phyloP scores from a whole-genome alignment of 768 basidiomycete species.

The button mushroom (Agaricus bisporus) region DNA sequence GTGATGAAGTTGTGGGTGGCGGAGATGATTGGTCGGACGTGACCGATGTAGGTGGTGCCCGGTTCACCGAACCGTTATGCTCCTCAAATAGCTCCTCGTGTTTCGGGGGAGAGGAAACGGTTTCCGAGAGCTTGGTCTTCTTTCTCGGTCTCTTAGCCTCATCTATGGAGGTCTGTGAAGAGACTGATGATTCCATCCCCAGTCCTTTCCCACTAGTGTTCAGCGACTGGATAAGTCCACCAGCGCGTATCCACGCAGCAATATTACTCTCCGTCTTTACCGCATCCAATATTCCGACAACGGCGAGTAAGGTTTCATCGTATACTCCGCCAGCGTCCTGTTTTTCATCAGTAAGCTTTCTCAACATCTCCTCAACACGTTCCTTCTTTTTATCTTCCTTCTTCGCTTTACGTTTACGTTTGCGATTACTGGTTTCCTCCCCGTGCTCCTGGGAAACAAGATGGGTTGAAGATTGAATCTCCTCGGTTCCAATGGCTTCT shows the following conservation, averaged over 20 bases:
- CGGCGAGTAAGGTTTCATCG: slow-evolving; percentile 57
- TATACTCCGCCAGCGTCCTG: slow-evolving; percentile 14
- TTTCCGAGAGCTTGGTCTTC: slow-evolving; percentile 5
- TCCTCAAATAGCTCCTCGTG: not conserved
- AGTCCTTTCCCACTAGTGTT: not conserved
- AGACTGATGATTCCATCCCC: not conserved
- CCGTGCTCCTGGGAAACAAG: not conserved
- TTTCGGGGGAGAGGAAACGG: not conserved
- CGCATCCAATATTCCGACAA: slow-evolving; percentile 60
- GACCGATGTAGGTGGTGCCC: not conserved
- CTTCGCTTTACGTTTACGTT: slow-evolving; percentile 14
- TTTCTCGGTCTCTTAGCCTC: slow-evolving; percentile 3
- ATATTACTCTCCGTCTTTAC: slow-evolving; percentile 57
- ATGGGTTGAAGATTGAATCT: not conserved
- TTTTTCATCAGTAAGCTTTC: slow-evolving; percentile 10
- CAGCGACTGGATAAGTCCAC: slow-evolving; percentile 34
- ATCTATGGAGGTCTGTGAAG: not conserved
- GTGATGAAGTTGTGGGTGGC: not conserved
- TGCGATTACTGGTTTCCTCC: slow-evolving; percentile 2
- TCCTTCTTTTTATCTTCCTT: slow-evolving; percentile 12
- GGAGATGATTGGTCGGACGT: not conserved
- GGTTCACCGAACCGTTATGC: not conserved
- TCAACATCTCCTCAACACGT: not conserved
- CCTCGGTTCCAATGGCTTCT: not conserved
- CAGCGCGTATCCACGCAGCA: slow-evolving; percentile 58